These are phyloP conservation scores for Reutealis trisperma DNA, from an alignment of 345 rosid species.

Conservation along the genomic window DNA sequence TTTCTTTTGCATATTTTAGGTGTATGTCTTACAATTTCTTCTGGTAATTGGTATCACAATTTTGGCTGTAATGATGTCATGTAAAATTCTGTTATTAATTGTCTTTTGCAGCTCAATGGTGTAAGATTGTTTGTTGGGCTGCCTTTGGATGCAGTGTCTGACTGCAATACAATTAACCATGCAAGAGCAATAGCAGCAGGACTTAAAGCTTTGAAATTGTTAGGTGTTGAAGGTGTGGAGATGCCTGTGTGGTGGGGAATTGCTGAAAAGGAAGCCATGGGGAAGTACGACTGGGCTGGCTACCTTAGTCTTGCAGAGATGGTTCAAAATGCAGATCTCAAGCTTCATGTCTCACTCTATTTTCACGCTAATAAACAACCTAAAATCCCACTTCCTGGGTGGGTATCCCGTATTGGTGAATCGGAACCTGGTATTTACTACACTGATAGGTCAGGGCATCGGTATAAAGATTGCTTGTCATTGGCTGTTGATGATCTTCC, in stretches of 20 bases:
- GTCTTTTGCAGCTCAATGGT: slow-evolving; percentile 49
- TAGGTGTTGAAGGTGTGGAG: slow-evolving; percentile 91
- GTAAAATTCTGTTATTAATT: background rate
- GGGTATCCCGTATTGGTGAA: slow-evolving; percentile 68
- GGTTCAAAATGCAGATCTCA: slow-evolving; percentile 69
- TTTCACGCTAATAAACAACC: slow-evolving; percentile 57
- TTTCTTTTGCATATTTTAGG: background rate
- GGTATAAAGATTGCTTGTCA: slow-evolving; percentile 65
- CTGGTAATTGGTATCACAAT: background rate
- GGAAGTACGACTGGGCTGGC: slow-evolving; percentile 81
- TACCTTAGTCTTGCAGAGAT: slow-evolving; percentile 78
- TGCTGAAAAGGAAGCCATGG: slow-evolving; percentile 81
- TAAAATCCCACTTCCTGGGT: slow-evolving; percentile 63
- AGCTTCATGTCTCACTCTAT: slow-evolving; percentile 75
- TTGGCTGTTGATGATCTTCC: slow-evolving; percentile 77
- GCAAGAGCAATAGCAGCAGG: slow-evolving; percentile 76
- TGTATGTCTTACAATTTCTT: background rate
- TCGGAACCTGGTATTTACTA: slow-evolving; percentile 54
- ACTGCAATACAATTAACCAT: slow-evolving; percentile 59
- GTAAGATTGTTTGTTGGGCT: slow-evolving; percentile 76
- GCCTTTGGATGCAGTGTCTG: slow-evolving; percentile 78
- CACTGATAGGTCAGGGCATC: slow-evolving; percentile 54
- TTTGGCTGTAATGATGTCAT: background rate
- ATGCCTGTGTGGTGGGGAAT: slow-evolving; percentile 93
- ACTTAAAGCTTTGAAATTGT: slow-evolving; percentile 76